These are phyloP conservation scores for Saksenaea vasiformis DNA, from an alignment of 371 early-diverging fungal species.

Conservation along the genomic window DNA sequence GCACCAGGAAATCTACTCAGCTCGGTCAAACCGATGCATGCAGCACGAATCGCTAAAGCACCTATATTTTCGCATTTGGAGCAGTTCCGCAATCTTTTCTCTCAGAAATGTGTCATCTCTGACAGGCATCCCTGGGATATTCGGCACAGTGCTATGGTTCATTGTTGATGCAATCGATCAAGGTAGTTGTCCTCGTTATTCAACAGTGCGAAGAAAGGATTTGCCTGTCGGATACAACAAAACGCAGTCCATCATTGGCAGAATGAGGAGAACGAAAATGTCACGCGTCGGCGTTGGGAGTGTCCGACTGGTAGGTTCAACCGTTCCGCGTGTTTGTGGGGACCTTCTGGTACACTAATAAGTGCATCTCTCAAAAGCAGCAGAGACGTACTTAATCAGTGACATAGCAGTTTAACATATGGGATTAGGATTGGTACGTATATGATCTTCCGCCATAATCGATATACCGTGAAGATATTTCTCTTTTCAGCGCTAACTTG, in stretches of 20 bases:
- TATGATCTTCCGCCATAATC: no score
- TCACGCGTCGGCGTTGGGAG: no score
- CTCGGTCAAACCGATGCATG: conserved; percentile 1
- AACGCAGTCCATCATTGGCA: background rate
- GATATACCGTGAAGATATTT: no score
- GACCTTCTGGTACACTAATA: no score
- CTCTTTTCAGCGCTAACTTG: no score
- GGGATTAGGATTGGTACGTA: no score
- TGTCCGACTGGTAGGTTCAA: no score
- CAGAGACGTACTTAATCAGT: no score
- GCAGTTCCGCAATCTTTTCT: conserved; percentile 37
- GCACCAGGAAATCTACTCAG: conserved; percentile 81
- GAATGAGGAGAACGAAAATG: no score
- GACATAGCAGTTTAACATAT: no score
- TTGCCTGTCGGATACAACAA: background rate
- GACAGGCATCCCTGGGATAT: conserved; percentile 51
- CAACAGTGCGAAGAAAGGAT: background rate
- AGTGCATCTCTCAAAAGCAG: no score
- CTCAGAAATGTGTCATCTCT: conserved; percentile 29
- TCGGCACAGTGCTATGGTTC: conserved; percentile 39
- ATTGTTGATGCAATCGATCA: background rate
- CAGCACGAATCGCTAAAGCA: conserved; percentile 13
- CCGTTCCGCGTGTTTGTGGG: no score
- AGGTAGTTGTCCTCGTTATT: background rate
- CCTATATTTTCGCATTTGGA: conserved; percentile 45